Evolutionary conservation across 805 yeast genomes (phyloP).

Genomic region (Schwanniomyces vanrijiae): DNA sequence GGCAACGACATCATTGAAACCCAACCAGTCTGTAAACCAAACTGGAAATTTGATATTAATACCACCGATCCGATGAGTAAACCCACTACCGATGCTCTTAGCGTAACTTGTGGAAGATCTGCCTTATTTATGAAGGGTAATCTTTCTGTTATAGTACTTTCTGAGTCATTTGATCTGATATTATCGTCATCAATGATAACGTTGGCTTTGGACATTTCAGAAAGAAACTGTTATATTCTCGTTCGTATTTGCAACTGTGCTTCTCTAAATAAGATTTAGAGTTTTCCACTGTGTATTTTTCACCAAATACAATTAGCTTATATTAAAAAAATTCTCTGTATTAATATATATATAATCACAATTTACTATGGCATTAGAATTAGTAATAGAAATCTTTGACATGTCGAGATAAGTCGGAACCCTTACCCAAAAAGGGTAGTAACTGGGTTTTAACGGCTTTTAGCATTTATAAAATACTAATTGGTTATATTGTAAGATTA

Average conservation of each 20-base stretch:
- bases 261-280: background rate
- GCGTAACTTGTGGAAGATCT: conserved; percentile 62
- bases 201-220: background rate
- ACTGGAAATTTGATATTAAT: conserved; percentile 87
- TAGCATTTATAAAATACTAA: background rate
- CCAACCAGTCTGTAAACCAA: conserved; percentile 98
- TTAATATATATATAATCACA: background rate
- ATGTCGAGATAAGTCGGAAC: background rate
- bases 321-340: background rate
- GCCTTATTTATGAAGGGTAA: conserved; percentile 49
- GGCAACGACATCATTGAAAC: conserved; percentile 99
- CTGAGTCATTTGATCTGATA: background rate
- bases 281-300: background rate
- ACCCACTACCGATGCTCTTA: conserved; percentile 75
- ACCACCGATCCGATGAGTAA: conserved; percentile 84
- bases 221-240: background rate
- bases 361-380: background rate
- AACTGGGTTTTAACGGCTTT: background rate
- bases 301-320: background rate
- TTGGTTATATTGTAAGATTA: too few relatives aligned
- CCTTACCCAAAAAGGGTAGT: background rate
- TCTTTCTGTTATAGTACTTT: background rate
- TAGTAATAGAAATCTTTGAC: background rate
- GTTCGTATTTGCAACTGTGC: background rate
- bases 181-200: background rate